Percentiles rank a stretch among this genome's conserved stretches.
Evolutionary conservation across 2,329 filamentous ascomycete genomes (phyloP).

Genomic region (Metarhizium sp.): DNA sequence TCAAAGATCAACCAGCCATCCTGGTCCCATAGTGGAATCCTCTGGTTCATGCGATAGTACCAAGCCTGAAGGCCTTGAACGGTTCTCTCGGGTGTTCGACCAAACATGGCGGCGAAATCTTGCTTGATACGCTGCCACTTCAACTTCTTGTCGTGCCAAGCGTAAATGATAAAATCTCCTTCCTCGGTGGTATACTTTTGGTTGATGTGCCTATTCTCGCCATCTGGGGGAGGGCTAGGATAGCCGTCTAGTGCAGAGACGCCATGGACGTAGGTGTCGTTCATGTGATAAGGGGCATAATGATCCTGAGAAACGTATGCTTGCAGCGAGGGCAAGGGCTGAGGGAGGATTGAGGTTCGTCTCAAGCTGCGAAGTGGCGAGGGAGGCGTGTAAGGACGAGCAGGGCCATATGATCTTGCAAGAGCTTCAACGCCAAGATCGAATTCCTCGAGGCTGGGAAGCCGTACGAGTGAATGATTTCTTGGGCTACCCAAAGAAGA

Average conservation of each 20-base stretch:
- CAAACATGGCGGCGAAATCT: constrained; percentile 29
- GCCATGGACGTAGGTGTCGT: constrained; percentile 15
- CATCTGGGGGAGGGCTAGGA: constrained; percentile 26
- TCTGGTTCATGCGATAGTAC: constrained; percentile 34
- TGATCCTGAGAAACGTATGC: constrained; percentile 13
- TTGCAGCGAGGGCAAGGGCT: constrained; percentile 13
- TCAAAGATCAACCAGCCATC: constrained; percentile 32
- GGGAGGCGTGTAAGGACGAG: constrained; percentile 16
- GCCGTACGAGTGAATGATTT: constrained; percentile 13
- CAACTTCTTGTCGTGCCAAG: constrained; percentile 33
- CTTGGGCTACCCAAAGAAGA: constrained; percentile 8
- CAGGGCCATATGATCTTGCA: constrained; percentile 20
- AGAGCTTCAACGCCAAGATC: constrained; percentile 28
- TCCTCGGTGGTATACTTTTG: constrained; percentile 34
- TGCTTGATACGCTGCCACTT: constrained; percentile 32
- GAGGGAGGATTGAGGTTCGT: constrained; percentile 14
- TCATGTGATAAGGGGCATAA: constrained; percentile 13
- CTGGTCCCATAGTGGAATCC: constrained; percentile 29
- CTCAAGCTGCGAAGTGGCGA: constrained; percentile 18
- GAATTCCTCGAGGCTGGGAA: constrained; percentile 28
- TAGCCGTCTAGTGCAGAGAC: constrained; percentile 18
- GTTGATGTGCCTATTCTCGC: constrained; percentile 30
- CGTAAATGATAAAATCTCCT: constrained; percentile 34
- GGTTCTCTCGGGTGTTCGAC: constrained; percentile 26
- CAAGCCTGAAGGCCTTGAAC: constrained; percentile 32